Base-by-base conservation (phyloP, 208 protist genomes). In the Vickermania ingenoplastis region DNA sequence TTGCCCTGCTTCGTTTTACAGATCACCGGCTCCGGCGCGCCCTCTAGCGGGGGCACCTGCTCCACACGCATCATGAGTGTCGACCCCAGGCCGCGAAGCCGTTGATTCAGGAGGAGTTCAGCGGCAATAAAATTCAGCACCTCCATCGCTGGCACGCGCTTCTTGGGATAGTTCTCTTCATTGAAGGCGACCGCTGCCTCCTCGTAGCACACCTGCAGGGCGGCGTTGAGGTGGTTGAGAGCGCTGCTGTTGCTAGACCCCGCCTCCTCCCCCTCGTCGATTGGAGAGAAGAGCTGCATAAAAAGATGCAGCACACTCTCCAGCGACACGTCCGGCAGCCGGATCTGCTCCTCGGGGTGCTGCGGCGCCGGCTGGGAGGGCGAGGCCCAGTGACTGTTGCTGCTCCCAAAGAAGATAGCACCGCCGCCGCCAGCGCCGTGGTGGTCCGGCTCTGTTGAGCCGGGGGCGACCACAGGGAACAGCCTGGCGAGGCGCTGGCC, bases 181-280 rank as follows among this genome's bases (percentile, higher is more conserved):
- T 71, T 74, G 60, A 92, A 85, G 41, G 51, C 41, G 23, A 63
- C 57, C 22, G 70, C 71, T 13, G 78, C 73, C 26, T 71, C 66
- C 27, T 77, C 68, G 68, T 85, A 78, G n/a, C 65, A 70, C 21
- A 61, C 54, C 45, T 71, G 77, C 29, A 75, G 45, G 7, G 56
- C 66, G 22, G 28, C 57, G 28, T 27, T 61, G 24, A 50, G 57
- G 56, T 69, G 70, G 52, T 69, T 80, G 4, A 41, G 51, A 26
- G 58, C 51, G 2, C 61, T 55, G 11, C 23, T 5, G 29, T 55
- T 74, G 1, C 59, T 53, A 13, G 63, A 58, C 26, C 45, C 55
- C n/a, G 63, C 69, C 53, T 55, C 54, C 4, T 51, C 49, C 7
- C 51, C 45, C 36, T 64, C 31, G 1, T 65, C 61, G 0, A 41